Evolutionary conservation across 2,329 filamentous ascomycete species (phyloP), one percentile per base, ranked within the genome.

Genomic region (Claviceps sp.): DNA sequence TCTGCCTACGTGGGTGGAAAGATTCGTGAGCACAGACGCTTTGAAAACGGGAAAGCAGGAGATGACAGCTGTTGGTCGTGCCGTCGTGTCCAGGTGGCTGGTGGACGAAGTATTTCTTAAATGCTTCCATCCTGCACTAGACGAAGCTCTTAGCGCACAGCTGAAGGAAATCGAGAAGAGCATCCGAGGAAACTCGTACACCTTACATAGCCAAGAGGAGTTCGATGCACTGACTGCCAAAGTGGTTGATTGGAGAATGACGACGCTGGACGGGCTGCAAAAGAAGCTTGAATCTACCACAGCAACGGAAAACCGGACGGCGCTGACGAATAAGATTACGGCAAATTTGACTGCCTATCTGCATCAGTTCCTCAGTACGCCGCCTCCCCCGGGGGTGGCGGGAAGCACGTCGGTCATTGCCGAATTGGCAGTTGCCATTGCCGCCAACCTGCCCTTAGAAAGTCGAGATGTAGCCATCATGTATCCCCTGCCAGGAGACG

Each of bases 51-150:
- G 90, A 55, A 95, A 90, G 64, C 90, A 96, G 66, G 93, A 98
- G 68, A 98, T 98, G 93, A 97, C 89, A 6, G 90, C 90, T 5
- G 85, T 95, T 24, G 93, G 93, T 16, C 82, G 91, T 51, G 89
- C 91, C 13, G 82, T 90, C 57, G 89, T 98, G 59, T 87, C 87
- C 30, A 81, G 84, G 55, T 98, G 91, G 89, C 72, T 98, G 5
- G 83, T 91, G 24, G 88, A 95, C 47, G 88, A 95, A 63, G 80
- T 97, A 44, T 95, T 97, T 65, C 84, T 94, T 65, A 84, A 84
- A 51, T 90, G 86, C 68, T 97, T 98, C 70, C 93, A 98, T 63
- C 93, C 93, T 0, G 84, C 84, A 10, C 76, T 98, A 13, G 89
- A 96, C 50, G 74, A 80, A 0, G 74, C 75, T 10, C 73, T 97